A percentile compares a stretch with the other conserved stretches of the same genome.
Evolutionary conservation across 2,329 filamentous ascomycete species (phyloP).

Genomic region (Beauveria varroae): DNA sequence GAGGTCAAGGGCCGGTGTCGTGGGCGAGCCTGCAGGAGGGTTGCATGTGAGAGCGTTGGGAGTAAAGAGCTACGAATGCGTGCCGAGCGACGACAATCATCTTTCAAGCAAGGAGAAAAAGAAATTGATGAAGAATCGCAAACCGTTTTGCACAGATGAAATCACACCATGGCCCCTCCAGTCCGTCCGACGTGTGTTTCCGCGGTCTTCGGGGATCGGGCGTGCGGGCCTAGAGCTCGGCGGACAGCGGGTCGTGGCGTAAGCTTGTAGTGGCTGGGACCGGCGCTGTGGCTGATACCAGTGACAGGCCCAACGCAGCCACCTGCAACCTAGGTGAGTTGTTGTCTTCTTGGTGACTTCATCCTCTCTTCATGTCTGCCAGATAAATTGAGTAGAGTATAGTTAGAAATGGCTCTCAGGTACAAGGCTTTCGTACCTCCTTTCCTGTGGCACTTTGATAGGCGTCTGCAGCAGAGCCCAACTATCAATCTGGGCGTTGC

Average conservation of each 20-base stretch:
- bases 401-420: not conserved
- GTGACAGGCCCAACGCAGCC: not conserved
- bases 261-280: not conserved
- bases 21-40: not conserved
- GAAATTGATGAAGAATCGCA: not conserved
- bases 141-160: not conserved
- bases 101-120: too few species aligned
- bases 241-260: slow-evolving; percentile 4
- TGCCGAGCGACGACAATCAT: not conserved
- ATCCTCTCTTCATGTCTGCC: too few species aligned
- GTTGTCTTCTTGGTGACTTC: not conserved
- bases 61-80: not conserved
- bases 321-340: not conserved
- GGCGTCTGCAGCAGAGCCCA: not conserved
- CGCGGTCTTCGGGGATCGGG: not conserved
- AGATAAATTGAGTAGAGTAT: too few species aligned
- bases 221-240: not conserved
- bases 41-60: not conserved
- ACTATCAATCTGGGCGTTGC: not conserved
- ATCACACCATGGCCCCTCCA: not conserved
- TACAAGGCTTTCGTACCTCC: too few species aligned
- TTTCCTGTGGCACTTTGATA: too few species aligned
- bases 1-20: not conserved
- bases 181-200: not conserved
- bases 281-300: not conserved